A percentile compares a stretch with the other conserved stretches of the same genome.
These are phyloP conservation scores for Volvariella volvacea DNA, from an alignment of 1,284 basidiomycete species.

Conservation along the genomic window DNA sequence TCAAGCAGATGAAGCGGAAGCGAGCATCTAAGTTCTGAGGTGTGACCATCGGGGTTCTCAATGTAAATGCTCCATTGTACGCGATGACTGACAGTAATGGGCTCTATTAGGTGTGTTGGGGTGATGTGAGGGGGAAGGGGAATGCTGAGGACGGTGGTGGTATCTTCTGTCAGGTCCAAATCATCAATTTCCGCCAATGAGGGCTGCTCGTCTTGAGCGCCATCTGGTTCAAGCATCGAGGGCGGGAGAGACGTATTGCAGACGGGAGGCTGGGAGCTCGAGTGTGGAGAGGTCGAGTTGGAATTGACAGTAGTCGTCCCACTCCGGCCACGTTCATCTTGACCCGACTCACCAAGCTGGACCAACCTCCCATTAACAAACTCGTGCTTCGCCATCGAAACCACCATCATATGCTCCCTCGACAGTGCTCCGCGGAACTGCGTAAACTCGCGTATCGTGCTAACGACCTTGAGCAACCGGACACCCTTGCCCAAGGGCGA, in stretches of 20 bases:
- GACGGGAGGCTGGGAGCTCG: too few species aligned
- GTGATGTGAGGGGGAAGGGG: conserved; percentile 45
- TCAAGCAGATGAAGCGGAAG: conserved; percentile 83
- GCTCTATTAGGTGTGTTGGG: conserved; percentile 63
- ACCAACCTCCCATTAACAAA: conserved; percentile 60
- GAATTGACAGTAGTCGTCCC: too few species aligned
- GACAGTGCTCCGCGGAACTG: conserved; percentile 54
- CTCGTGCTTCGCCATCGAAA: conserved; percentile 66
- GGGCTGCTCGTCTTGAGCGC: too few species aligned
- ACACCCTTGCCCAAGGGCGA: conserved; percentile 84
- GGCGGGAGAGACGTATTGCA: too few species aligned
- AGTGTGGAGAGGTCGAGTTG: too few species aligned
- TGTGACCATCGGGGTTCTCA: conserved; percentile 81
- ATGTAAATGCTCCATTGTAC: conserved; percentile 74
- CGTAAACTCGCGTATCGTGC: conserved; percentile 71
- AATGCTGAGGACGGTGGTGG: conserved; percentile 40
- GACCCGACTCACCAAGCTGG: conserved; percentile 26
- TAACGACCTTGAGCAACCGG: conserved; percentile 59
- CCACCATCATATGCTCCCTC: conserved; percentile 50
- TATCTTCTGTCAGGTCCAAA: too few species aligned
- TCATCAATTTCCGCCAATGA: conserved; percentile 30
- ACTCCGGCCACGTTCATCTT: too few species aligned
- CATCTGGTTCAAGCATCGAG: too few species aligned
- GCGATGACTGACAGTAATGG: conserved; percentile 69
- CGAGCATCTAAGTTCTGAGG: conserved; percentile 87